A percentile compares a stretch with the other conserved stretches of the same genome.
These are phyloP conservation scores for Capsicum rhomboideum DNA, from an alignment of 257 asterid genomes.

Conservation along the genomic window DNA sequence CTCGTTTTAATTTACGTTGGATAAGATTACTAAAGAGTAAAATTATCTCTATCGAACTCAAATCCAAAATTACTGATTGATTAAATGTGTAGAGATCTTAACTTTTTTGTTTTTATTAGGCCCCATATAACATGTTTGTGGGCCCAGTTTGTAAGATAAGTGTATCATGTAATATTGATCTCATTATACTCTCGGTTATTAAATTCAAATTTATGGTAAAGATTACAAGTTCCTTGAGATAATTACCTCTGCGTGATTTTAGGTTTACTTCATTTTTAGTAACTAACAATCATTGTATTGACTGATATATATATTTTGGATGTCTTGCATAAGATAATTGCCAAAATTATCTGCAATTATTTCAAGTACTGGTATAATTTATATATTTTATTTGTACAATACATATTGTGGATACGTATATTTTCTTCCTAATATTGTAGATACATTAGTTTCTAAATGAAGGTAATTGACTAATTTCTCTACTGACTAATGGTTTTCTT, in stretches of 20 bases:
- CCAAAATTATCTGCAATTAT: background rate
- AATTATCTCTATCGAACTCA: background rate
- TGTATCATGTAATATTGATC: too few species aligned
- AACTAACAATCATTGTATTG: background rate
- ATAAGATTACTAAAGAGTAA: too few species aligned
- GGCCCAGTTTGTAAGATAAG: too few species aligned
- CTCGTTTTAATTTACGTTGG: background rate
- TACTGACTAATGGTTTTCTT: background rate
- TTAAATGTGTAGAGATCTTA: background rate
- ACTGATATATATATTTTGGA: background rate
- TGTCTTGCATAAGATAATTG: background rate
- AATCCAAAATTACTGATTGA: background rate
- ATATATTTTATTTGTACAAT: background rate
- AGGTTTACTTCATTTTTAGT: background rate
- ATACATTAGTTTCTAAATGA: background rate
- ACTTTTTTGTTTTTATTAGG: too few species aligned
- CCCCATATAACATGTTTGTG: too few species aligned
- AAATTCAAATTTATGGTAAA: too few species aligned
- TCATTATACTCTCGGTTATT: too few species aligned
- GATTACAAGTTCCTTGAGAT: too few species aligned
- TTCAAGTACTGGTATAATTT: background rate
- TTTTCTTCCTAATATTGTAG: background rate
- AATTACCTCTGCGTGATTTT: background rate
- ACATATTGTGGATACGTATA: background rate
- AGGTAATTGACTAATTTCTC: too few species aligned